Percentiles rank a stretch among this genome's conserved stretches.
phyloP scores from a whole-genome alignment of 768 basidiomycete genomes.

The Mycena maculata region DNA sequence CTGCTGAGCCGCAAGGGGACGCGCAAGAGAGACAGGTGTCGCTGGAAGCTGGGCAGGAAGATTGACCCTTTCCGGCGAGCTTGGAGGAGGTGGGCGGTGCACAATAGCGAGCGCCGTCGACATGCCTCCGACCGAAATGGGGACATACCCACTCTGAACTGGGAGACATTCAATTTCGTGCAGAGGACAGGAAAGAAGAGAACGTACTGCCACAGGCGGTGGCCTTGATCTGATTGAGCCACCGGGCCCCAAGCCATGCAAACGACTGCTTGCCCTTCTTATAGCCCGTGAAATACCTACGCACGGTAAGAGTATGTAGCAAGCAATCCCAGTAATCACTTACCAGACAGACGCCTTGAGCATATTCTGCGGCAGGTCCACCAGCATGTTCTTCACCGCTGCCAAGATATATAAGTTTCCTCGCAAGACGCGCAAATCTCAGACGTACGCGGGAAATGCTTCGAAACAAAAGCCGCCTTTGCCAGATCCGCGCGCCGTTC shows the following conservation, averaged over 20 bases:
- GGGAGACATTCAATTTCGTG: not conserved
- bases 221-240: conserved; percentile 33
- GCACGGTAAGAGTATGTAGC: not conserved
- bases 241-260: conserved; percentile 34
- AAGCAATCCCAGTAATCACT: not conserved
- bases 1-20: not conserved
- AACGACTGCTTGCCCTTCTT: conserved; percentile 29
- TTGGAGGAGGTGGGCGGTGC: not conserved
- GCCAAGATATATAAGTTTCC: not conserved
- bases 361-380: not conserved
- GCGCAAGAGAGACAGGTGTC: not conserved
- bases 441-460: conserved; percentile 31
- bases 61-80: not conserved
- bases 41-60: conserved; percentile 1
- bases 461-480: conserved; percentile 15
- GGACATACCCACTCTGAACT: conserved; percentile 14
- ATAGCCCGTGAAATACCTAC: conserved; percentile 35
- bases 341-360: conserved; percentile 36
- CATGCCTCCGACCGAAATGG: conserved; percentile 23
- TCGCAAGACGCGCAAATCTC: not conserved
- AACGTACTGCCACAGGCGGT: conserved; percentile 1
- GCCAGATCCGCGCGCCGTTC: conserved; percentile 18
- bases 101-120: conserved; percentile 11
- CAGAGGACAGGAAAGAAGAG: not conserved
- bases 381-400: conserved; percentile 22